Percentiles rank a stretch among this genome's conserved stretches.
Evolutionary conservation across 306 rosid genomes (phyloP).

Genomic region (Pachyrhizus erosus): DNA sequence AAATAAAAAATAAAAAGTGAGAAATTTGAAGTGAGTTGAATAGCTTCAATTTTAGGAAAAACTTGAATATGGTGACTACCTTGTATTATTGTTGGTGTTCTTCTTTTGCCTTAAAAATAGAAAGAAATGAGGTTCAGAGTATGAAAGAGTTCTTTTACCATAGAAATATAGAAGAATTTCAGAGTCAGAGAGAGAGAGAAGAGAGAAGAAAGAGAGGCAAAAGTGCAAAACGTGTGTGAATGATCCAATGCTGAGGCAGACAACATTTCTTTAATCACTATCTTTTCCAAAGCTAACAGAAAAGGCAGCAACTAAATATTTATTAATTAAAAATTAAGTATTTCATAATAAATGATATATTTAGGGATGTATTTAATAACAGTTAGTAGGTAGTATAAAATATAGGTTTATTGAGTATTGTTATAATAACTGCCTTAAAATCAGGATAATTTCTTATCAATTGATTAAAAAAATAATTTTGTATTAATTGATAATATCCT

Average conservation of each 20-base stretch:
- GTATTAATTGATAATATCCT: no score
- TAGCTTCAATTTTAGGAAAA: no score
- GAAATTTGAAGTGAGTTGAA: neutral
- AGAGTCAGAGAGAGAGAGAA: neutral
- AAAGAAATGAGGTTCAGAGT: no score
- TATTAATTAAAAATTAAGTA: neutral
- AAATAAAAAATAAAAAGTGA: no score
- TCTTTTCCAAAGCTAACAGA: slow-evolving; percentile 23
- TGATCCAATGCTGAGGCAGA: slow-evolving; percentile 51
- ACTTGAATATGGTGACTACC: no score
- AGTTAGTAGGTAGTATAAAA: no score
- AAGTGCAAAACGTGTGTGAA: slow-evolving; percentile 48
- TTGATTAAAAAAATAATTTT: no score
- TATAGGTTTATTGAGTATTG: no score
- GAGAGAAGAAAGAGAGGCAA: neutral
- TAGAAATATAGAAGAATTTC: neutral
- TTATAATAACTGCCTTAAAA: no score
- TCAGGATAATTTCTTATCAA: no score
- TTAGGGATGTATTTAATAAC: no score
- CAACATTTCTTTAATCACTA: neutral
- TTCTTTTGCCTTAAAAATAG: slow-evolving; percentile 21
- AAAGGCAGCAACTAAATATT: neutral
- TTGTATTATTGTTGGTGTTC: neutral
- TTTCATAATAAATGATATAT: no score
- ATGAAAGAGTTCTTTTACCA: neutral